phyloP scores from a whole-genome alignment of 2,329 filamentous ascomycete genomes.

The Coniochaeta sp. region DNA sequence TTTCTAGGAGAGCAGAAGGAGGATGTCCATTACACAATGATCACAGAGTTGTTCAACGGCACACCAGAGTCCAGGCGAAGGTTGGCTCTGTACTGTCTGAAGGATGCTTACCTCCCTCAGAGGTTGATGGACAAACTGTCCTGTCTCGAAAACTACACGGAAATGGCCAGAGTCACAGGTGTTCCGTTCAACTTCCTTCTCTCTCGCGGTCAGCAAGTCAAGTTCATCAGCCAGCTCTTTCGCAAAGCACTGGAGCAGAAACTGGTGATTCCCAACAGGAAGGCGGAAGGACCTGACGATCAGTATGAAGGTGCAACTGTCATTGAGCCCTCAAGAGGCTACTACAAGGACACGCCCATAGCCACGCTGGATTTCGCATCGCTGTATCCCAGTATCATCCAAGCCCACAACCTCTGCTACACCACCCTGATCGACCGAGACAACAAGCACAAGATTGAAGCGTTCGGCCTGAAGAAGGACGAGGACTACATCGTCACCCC shows the following conservation, averaged over 20 bases:
- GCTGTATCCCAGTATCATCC: constrained; percentile 97
- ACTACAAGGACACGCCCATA: constrained; percentile 81
- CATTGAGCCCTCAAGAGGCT: constrained; percentile 88
- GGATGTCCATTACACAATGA: constrained; percentile 98
- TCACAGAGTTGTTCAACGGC: constrained; percentile 95
- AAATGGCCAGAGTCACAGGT: constrained; percentile 98
- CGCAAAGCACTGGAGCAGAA: constrained; percentile 90
- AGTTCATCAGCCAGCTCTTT: constrained; percentile 96
- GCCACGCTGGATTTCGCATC: constrained; percentile 98
- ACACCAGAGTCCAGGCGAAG: constrained; percentile 87
- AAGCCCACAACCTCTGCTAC: constrained; percentile 97
- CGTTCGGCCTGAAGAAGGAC: constrained; percentile 71
- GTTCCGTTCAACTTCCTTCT: constrained; percentile 95
- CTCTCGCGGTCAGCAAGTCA: constrained; percentile 89
- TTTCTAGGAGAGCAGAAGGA: constrained; percentile 97
- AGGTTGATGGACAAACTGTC: constrained; percentile 95
- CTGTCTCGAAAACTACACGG: constrained; percentile 97
- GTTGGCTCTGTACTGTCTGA: constrained; percentile 91
- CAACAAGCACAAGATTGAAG: constrained; percentile 70
- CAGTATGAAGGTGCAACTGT: constrained; percentile 98
- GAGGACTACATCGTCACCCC: constrained; percentile 96
- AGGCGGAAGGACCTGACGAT: constrained; percentile 64
- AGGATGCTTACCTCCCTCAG: constrained; percentile 94
- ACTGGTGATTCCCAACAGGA: constrained; percentile 85
- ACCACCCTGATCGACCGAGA: constrained; percentile 82